A percentile compares a stretch with the other conserved stretches of the same genome.
Conservation (phyloP, 768 basidiomycete species). For the Phanerochaete sordida region DNA sequence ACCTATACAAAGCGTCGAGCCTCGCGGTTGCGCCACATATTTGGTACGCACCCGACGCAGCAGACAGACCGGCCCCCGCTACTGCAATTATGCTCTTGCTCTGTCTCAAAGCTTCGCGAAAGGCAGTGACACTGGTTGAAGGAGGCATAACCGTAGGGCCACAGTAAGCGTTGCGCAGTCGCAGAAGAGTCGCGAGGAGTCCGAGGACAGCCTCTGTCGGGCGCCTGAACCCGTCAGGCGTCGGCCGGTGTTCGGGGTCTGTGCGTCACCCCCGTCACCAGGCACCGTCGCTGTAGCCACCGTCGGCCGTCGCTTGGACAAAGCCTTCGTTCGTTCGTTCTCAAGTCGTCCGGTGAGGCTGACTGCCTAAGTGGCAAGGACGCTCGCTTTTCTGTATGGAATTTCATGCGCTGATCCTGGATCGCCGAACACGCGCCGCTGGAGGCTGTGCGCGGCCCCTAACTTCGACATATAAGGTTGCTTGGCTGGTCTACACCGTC, state of each 20-base stretch:
- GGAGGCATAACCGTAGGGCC: neutral
- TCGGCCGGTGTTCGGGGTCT: neutral
- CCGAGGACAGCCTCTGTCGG: too few species aligned
- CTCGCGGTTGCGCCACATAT: neutral
- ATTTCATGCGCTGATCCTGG: neutral
- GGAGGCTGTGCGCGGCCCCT: neutral
- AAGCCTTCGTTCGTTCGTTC: neutral
- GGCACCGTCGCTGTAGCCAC: neutral
- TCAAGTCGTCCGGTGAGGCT: too few species aligned
- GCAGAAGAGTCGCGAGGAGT: too few species aligned
- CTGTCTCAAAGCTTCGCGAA: constrained; percentile 17
- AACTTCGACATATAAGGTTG: neutral
- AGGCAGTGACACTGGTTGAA: constrained; percentile 10
- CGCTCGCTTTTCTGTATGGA: neutral
- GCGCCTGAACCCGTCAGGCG: too few species aligned
- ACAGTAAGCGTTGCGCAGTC: too few species aligned
- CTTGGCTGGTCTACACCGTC: neutral
- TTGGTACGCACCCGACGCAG: constrained; percentile 47
- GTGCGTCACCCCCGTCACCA: neutral
- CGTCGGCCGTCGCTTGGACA: neutral
- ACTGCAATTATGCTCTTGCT: constrained; percentile 39
- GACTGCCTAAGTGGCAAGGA: neutral
- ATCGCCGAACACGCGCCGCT: neutral
- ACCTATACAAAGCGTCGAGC: constrained; percentile 16
- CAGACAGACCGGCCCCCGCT: constrained; percentile 61